A percentile compares a stretch with the other conserved stretches of the same genome.
Evolutionary conservation across 345 rosid genomes (phyloP).

Genomic region (Mangifera indica): DNA sequence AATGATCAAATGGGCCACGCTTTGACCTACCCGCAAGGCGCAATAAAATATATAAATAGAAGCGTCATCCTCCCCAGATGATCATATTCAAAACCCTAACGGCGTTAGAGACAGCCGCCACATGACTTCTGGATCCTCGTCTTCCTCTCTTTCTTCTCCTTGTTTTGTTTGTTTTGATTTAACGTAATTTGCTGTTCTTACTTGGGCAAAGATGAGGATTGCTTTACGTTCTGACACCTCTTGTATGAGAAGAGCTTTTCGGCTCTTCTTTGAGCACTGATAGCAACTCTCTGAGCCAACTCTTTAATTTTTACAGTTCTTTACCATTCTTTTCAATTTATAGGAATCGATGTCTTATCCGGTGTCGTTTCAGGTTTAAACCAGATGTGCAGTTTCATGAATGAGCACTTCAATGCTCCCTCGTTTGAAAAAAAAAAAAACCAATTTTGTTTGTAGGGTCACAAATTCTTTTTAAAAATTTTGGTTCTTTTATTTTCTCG

Average conservation of each 20-base stretch:
- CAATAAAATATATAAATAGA: too few relatives aligned
- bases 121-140: background rate
- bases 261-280: conserved; percentile 52
- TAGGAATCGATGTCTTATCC: too few relatives aligned
- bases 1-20: too few relatives aligned
- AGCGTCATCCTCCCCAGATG: too few relatives aligned
- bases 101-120: too few relatives aligned
- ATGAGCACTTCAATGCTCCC: background rate
- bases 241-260: conserved; percentile 48
- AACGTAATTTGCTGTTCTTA: background rate
- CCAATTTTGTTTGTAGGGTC: background rate
- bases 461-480: background rate
- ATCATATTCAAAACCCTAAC: too few relatives aligned
- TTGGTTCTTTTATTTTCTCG: background rate
- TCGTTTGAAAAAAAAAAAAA: background rate
- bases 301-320: too few relatives aligned
- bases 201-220: conserved; percentile 44
- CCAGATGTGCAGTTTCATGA: too few relatives aligned
- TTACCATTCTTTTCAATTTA: too few relatives aligned
- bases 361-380: too few relatives aligned
- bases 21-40: too few relatives aligned
- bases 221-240: conserved; percentile 57
- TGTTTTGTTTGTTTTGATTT: background rate
- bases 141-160: background rate
- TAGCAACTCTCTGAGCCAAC: conserved; percentile 56